Conservation (phyloP, 2,329 filamentous ascomycete genomes). For the Fusarium fujikuroi region DNA sequence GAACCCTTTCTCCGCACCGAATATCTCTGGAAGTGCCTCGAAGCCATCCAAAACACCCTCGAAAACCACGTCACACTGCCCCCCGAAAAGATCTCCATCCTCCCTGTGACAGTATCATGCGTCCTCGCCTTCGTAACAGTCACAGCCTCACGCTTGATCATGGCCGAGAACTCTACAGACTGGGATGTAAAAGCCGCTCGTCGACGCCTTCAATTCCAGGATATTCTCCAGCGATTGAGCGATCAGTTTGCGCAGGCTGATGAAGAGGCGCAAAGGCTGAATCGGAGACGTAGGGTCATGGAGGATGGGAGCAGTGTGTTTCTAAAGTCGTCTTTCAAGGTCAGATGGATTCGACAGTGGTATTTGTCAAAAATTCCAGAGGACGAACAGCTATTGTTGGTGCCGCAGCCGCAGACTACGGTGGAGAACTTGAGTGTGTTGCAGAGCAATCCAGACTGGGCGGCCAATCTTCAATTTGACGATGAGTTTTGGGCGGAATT, state of each 20-base stretch:
- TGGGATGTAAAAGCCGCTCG: constrained; percentile 52
- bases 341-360: constrained; percentile 56
- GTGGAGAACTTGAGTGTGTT: neutral
- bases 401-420: constrained; percentile 6
- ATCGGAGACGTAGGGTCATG: constrained; percentile 42
- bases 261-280: constrained; percentile 32
- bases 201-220: constrained; percentile 48
- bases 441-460: constrained; percentile 32
- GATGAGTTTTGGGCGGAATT: constrained; percentile 46
- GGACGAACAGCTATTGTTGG: constrained; percentile 24
- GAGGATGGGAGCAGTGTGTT: constrained; percentile 48
- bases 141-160: constrained; percentile 50
- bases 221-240: constrained; percentile 41
- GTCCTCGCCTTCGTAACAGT: constrained; percentile 51
- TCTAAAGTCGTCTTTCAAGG: constrained; percentile 49
- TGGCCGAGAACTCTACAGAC: constrained; percentile 48
- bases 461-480: constrained; percentile 43
- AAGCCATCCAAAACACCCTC: constrained; percentile 44
- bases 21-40: constrained; percentile 52
- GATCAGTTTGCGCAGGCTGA: constrained; percentile 49
- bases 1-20: constrained; percentile 48
- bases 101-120: constrained; percentile 46
- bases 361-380: constrained; percentile 42
- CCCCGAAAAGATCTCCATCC: constrained; percentile 37
- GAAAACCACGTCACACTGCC: constrained; percentile 43